Conservation (phyloP, 768 basidiomycete genomes). For the Cystobasidium ongulense region DNA sequence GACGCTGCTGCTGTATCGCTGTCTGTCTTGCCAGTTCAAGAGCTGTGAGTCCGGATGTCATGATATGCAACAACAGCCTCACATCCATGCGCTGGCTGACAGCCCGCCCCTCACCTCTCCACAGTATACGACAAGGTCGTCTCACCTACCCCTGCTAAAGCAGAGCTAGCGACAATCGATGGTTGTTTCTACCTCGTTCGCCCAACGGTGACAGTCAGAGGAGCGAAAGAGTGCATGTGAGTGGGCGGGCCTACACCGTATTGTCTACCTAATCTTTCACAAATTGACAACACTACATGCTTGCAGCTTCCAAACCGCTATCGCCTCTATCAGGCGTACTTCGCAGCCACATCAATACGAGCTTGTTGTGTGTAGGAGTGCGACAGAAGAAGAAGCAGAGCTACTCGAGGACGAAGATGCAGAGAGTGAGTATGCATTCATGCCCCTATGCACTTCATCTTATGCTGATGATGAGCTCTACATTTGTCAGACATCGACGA, state of each 20-base stretch:
- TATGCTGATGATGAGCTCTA: neutral
- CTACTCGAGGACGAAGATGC: conserved; percentile 82
- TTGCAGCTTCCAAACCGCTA: conserved; percentile 25
- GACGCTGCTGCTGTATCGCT: neutral
- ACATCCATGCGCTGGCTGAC: neutral
- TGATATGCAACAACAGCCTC: neutral
- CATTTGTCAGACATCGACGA: conserved; percentile 73
- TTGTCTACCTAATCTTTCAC: neutral
- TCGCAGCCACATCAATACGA: conserved; percentile 66
- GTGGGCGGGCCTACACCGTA: neutral
- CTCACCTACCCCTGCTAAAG: neutral
- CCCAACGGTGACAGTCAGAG: conserved; percentile 28
- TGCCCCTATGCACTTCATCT: neutral
- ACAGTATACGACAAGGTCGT: conserved; percentile 27
- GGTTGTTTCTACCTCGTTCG: conserved; percentile 28
- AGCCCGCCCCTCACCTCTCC: too few relatives aligned
- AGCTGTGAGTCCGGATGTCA: conserved; percentile 6
- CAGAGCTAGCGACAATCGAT: conserved; percentile 15
- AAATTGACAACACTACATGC: neutral
- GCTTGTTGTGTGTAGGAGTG: conserved; percentile 90
- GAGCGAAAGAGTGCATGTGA: conserved; percentile 30
- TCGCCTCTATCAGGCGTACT: conserved; percentile 77
- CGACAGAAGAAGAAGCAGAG: conserved; percentile 93
- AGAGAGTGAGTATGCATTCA: conserved; percentile 44
- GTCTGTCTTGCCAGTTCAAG: neutral